A percentile compares a stretch with the other conserved stretches of the same genome.
These are phyloP conservation scores for Tetrapisispora phaffii DNA, from an alignment of 805 yeast species.

Conservation along the genomic window DNA sequence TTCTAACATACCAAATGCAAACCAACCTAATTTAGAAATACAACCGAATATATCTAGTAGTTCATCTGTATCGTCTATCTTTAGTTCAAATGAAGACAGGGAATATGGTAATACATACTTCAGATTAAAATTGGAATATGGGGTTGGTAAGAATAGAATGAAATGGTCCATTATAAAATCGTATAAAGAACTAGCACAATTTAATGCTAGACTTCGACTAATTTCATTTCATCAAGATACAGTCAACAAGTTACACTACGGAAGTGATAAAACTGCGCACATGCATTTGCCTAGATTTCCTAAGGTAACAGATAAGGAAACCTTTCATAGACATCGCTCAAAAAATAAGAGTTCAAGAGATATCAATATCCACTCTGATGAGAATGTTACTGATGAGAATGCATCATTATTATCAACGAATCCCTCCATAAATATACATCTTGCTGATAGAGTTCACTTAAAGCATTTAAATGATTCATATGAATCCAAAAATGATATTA, in stretches of 20 bases:
- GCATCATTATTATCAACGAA: constrained; percentile 6
- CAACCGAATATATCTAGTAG: neutral
- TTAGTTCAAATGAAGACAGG: constrained; percentile 3
- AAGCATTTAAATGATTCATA: constrained; percentile 25
- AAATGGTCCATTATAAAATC: constrained; percentile 73
- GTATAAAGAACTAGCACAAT: constrained; percentile 56
- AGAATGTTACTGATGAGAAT: neutral
- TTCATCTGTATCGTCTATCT: constrained; percentile 2
- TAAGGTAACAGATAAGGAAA: constrained; percentile 13
- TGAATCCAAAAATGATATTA: constrained; percentile 19
- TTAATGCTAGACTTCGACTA: constrained; percentile 61
- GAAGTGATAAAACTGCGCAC: constrained; percentile 17
- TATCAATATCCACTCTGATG: neutral
- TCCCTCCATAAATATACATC: constrained; percentile 12
- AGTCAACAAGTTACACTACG: constrained; percentile 21
- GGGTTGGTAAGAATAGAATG: constrained; percentile 68
- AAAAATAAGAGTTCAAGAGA: neutral
- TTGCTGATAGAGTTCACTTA: constrained; percentile 15
- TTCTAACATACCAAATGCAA: constrained; percentile 18
- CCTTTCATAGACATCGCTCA: neutral
- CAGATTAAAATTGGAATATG: constrained; percentile 77
- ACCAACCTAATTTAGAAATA: neutral
- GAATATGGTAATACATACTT: constrained; percentile 24
- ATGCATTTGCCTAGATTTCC: constrained; percentile 26
- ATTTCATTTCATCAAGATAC: constrained; percentile 37